Evolutionary conservation across 2,329 filamentous ascomycete species (phyloP).

Genomic region (Alternaria gaisen): DNA sequence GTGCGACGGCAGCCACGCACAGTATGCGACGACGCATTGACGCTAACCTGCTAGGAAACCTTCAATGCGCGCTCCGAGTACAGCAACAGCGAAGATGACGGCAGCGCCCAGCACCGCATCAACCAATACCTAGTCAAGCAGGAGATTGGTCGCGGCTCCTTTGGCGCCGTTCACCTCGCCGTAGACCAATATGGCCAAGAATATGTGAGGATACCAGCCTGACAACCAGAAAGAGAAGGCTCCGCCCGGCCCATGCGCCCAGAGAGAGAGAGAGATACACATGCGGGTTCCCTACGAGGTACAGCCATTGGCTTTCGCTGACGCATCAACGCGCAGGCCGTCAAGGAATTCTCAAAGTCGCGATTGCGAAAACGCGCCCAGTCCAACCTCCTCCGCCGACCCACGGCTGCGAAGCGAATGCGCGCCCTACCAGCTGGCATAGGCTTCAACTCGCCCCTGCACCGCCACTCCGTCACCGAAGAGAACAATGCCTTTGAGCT

Average conservation of each 20-base stretch:
- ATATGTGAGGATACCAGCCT: slow-evolving; percentile 73
- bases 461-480: slow-evolving; percentile 66
- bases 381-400: slow-evolving; percentile 80
- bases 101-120: slow-evolving; percentile 81
- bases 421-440: slow-evolving; percentile 62
- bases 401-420: slow-evolving; percentile 62
- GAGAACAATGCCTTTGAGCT: slow-evolving; percentile 79
- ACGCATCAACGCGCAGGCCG: slow-evolving; percentile 67
- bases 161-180: slow-evolving; percentile 90
- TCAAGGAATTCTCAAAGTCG: slow-evolving; percentile 97
- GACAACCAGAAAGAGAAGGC: slow-evolving; percentile 8
- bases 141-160: slow-evolving; percentile 96
- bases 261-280: slow-evolving; percentile 6
- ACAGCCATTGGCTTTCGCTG: slow-evolving; percentile 35
- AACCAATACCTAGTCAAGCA: slow-evolving; percentile 95
- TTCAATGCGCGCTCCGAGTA: slow-evolving; percentile 89
- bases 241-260: slow-evolving; percentile 4
- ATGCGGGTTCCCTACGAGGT: slow-evolving; percentile 37
- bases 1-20: slow-evolving; percentile 45
- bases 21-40: neutral
- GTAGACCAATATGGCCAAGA: slow-evolving; percentile 89
- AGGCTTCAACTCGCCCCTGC: slow-evolving; percentile 70
- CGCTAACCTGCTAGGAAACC: slow-evolving; percentile 71
- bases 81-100: slow-evolving; percentile 83
- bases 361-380: slow-evolving; percentile 88